phyloP scores from a whole-genome alignment of 2,329 filamentous ascomycete species.

The Penicillium olsonii region DNA sequence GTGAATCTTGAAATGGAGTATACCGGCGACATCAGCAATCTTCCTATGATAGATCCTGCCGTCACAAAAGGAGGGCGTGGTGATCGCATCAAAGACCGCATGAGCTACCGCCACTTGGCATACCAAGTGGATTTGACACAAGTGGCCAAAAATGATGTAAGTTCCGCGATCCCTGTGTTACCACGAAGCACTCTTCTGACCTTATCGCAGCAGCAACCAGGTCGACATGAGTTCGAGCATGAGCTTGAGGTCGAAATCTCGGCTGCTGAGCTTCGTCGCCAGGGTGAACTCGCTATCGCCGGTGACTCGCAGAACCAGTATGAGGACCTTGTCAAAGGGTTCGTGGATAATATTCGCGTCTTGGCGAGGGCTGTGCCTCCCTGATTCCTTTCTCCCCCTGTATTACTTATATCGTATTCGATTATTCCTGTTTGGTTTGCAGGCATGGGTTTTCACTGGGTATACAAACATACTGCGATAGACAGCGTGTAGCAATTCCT shows the following conservation, averaged over 20 bases:
- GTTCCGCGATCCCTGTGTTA: slow-evolving; percentile 20
- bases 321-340: slow-evolving; percentile 49
- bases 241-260: slow-evolving; percentile 53
- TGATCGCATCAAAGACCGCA: slow-evolving; percentile 81
- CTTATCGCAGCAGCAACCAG: slow-evolving; percentile 24
- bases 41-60: slow-evolving; percentile 46
- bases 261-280: slow-evolving; percentile 46
- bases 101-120: slow-evolving; percentile 84
- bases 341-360: slow-evolving; percentile 52
- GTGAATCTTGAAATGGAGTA: slow-evolving; percentile 93
- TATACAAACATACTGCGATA: slow-evolving; percentile 13
- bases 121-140: slow-evolving; percentile 94
- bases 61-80: slow-evolving; percentile 38
- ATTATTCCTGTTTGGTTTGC: slow-evolving; percentile 9
- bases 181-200: slow-evolving; percentile 17
- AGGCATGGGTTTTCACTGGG: slow-evolving; percentile 14
- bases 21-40: slow-evolving; percentile 64
- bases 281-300: slow-evolving; percentile 44
- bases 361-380: slow-evolving; percentile 45
- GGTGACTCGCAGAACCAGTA: slow-evolving; percentile 46
- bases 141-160: slow-evolving; percentile 62
- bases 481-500: slow-evolving; percentile 7
- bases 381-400: slow-evolving; percentile 23
- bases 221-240: slow-evolving; percentile 47
- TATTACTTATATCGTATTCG: slow-evolving; percentile 19